These are phyloP conservation scores for Stachybotrys chlorohalonatus DNA, from an alignment of 2,329 filamentous ascomycete species.

Conservation along the genomic window DNA sequence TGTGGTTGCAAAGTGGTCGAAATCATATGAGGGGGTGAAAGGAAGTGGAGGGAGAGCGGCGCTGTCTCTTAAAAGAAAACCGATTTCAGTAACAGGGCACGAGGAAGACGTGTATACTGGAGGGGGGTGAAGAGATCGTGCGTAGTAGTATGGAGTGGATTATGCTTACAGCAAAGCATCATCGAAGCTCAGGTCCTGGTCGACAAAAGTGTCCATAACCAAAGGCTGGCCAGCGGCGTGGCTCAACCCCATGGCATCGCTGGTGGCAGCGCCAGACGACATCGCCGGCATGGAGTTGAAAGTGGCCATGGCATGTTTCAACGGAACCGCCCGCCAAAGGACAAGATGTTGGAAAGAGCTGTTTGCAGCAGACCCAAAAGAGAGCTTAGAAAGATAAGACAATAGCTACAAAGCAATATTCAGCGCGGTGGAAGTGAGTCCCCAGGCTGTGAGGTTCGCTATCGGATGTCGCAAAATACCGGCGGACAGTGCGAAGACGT, in stretches of 20 bases:
- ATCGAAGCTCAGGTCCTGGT: constrained; percentile 44
- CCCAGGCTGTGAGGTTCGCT: no score
- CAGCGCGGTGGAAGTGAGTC: no score
- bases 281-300: constrained; percentile 48
- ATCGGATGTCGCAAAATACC: neutral
- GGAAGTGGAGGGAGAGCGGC: constrained; percentile 28
- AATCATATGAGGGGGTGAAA: constrained; percentile 52
- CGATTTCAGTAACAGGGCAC: constrained; percentile 3
- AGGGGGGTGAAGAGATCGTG: constrained; percentile 6
- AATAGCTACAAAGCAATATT: neutral
- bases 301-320: constrained; percentile 45
- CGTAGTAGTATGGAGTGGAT: constrained; percentile 3
- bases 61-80: constrained; percentile 18
- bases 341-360: neutral
- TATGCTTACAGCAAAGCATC: constrained; percentile 45
- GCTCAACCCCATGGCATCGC: constrained; percentile 38
- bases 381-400: neutral
- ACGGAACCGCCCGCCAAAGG: constrained; percentile 6
- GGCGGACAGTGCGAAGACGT: neutral
- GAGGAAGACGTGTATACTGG: neutral
- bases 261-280: constrained; percentile 31
- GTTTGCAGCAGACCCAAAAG: neutral
- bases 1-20: constrained; percentile 51
- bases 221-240: constrained; percentile 26
- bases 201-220: constrained; percentile 38